Evolutionary conservation across 331 rosid species (phyloP).

Genomic region (Prunus yedoensis): DNA sequence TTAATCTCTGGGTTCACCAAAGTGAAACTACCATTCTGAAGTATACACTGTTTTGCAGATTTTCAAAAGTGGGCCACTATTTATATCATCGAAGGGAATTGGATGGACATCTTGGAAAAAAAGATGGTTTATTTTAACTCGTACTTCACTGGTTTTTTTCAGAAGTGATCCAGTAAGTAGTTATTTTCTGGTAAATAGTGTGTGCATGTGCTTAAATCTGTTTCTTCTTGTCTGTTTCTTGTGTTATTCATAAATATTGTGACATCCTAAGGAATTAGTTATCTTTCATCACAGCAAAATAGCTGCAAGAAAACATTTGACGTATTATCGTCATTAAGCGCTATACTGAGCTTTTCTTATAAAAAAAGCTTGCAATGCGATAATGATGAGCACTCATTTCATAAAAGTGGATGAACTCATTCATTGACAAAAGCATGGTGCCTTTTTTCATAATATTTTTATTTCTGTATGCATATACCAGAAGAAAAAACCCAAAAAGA

Average conservation of each 20-base stretch:
- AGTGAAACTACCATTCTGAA: not conserved
- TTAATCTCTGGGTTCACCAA: not conserved
- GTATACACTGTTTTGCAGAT: constrained; percentile 46
- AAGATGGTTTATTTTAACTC: constrained; percentile 96
- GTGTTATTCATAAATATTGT: not conserved
- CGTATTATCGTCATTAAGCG: too few relatives aligned
- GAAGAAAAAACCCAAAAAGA: too few relatives aligned
- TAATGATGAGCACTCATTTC: too few relatives aligned
- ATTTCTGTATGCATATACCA: too few relatives aligned
- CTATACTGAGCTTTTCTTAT: too few relatives aligned
- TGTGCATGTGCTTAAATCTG: not conserved
- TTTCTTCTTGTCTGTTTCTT: not conserved
- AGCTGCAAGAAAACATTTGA: not conserved
- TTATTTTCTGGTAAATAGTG: constrained; percentile 25
- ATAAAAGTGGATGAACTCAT: too few relatives aligned
- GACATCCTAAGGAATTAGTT: not conserved
- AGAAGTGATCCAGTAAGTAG: constrained; percentile 98
- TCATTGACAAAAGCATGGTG: too few relatives aligned
- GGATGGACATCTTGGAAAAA: constrained; percentile 99
- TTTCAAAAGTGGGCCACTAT: constrained; percentile 93
- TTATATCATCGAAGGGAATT: constrained; percentile 93
- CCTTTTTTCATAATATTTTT: too few relatives aligned
- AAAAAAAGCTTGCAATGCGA: too few relatives aligned
- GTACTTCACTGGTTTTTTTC: constrained; percentile 90
- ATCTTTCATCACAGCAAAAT: not conserved